Base-by-base conservation (phyloP, 2,329 filamentous ascomycete species). In the Talaromyces marneffei region DNA sequence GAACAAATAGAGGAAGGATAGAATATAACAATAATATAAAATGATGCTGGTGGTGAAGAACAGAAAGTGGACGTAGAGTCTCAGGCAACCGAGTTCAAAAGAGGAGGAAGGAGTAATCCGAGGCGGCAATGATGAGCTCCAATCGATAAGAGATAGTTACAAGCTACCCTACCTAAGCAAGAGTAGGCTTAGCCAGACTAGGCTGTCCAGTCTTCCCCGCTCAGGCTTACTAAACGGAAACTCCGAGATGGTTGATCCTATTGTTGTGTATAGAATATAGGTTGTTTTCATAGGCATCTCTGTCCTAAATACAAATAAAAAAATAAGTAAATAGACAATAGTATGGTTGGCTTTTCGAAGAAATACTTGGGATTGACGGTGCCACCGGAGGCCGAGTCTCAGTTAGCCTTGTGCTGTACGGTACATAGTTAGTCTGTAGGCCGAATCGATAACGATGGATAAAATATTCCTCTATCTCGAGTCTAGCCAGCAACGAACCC, bases 71-170 rank as follows among this genome's bases (percentile, higher is more conserved):
- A 46, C 40, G 31, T n/a, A 33, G 16, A n/a, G 25, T 27, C 35
- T 25, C 60, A 62, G 60, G 60, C 60, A 62, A 37, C 60, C 60
- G 20, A 46, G 60, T 62, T 62, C 31, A 39, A 54, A 50, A 16
- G 20, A 42, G 37, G 33, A 42, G 42, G 27, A 50, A 50, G 46
- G 46, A 50, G 27, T 7, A 35, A 35, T 35, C 33, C 33, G 33
- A 35, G 33, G n/a, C n/a, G n/a, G n/a, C 42, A 46, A 25, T 18
- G 16, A 25, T n/a, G 27, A 52, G 48, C 48, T 52, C 48, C 18
- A 52, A 52, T 35, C 29, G 48, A 52, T 52, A 52, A 52, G 48
- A 33, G 44, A 46, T 46, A 23, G 42, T n/a, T n/a, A n/a, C n/a
- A n/a, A n/a, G n/a, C n/a, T n/a, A n/a, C n/a, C n/a, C n/a, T n/a